These are phyloP conservation scores for Penicillium sp. DNA, from an alignment of 2,329 filamentous ascomycete genomes.

Conservation along the genomic window DNA sequence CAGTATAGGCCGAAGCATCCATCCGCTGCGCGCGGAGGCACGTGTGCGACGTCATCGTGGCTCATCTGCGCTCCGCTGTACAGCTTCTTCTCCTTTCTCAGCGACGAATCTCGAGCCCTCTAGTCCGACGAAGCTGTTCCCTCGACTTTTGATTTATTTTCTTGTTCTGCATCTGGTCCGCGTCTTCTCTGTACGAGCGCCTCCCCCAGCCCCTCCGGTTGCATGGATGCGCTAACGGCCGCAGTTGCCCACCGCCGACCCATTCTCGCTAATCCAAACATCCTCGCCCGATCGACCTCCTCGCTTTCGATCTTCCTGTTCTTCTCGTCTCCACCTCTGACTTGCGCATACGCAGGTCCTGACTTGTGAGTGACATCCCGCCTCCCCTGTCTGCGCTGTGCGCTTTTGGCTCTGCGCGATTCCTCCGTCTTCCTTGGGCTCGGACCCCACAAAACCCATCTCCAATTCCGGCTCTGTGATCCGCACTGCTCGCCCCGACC, in stretches of 20 bases:
- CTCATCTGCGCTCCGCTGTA: too few species aligned
- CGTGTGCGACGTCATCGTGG: neutral
- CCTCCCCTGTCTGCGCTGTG: too few species aligned
- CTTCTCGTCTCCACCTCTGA: conserved; percentile 5
- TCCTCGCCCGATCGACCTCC: conserved; percentile 6
- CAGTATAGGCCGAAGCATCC: too few species aligned
- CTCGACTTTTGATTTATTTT: neutral
- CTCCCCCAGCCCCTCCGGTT: conserved; percentile 19
- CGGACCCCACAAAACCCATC: conserved; percentile 24
- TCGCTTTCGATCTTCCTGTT: conserved; percentile 8
- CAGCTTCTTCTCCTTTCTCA: too few species aligned
- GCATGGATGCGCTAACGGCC: conserved; percentile 16
- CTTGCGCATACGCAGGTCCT: conserved; percentile 8
- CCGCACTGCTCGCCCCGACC: conserved; percentile 10
- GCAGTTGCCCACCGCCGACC: conserved; percentile 20
- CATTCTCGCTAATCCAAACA: conserved; percentile 19
- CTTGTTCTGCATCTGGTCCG: neutral
- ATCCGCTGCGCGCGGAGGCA: too few species aligned
- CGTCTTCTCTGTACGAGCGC: neutral
- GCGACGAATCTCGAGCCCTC: too few species aligned
- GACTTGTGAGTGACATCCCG: conserved; percentile 21
- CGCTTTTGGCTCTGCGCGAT: conserved; percentile 13
- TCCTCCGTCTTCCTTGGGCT: conserved; percentile 17
- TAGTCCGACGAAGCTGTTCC: too few species aligned
- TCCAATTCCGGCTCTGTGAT: conserved; percentile 24